Percentiles rank a stretch among this genome's conserved stretches.
These are phyloP conservation scores for Botrytis deweyae DNA, from an alignment of 2,329 filamentous ascomycete species.

Conservation along the genomic window DNA sequence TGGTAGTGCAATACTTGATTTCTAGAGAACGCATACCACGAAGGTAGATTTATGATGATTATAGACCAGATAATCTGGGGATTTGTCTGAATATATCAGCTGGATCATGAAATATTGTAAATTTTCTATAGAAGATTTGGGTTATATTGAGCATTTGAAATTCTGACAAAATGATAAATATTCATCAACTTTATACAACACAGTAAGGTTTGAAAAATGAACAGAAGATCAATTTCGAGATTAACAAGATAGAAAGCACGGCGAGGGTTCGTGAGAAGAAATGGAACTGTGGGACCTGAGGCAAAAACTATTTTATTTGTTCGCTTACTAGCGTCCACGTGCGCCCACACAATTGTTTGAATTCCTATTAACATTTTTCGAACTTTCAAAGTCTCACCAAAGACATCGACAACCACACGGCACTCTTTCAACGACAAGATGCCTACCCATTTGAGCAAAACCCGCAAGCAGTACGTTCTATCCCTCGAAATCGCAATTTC, in stretches of 20 bases:
- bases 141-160: background rate
- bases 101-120: background rate
- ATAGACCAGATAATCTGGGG: background rate
- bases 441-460: constrained; percentile 75
- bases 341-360: constrained; percentile 12
- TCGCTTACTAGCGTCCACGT: constrained; percentile 19
- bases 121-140: background rate
- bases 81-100: background rate
- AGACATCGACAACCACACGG: constrained; percentile 32
- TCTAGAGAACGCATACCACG: background rate
- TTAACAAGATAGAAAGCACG: too few species aligned
- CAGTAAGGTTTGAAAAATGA: background rate
- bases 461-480: constrained; percentile 70
- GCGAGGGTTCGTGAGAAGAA: background rate
- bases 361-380: constrained; percentile 9
- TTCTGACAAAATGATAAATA: background rate
- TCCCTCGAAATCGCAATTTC: constrained; percentile 15
- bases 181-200: background rate
- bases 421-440: constrained; percentile 51
- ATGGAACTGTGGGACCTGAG: background rate
- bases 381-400: constrained; percentile 1
- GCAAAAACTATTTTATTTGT: constrained; percentile 7
- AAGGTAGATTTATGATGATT: background rate
- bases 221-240: background rate
- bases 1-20: background rate